A percentile compares a stretch with the other conserved stretches of the same genome.
phyloP scores from a whole-genome alignment of 345 rosid genomes.

The Eucalyptus erythrocorys region DNA sequence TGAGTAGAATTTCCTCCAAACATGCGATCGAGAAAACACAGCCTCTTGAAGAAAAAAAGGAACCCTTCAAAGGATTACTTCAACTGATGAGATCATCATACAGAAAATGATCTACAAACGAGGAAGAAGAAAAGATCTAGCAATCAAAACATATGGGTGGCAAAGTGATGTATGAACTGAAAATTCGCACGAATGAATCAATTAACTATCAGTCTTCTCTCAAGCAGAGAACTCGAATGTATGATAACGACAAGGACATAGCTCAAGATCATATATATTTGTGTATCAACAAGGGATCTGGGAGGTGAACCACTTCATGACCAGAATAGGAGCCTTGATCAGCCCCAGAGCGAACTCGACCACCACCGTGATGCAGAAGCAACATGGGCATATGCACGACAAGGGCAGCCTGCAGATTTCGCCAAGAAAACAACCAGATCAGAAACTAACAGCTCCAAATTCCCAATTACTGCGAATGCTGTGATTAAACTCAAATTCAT shows the following conservation, averaged over 20 bases:
- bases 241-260: accelerated
- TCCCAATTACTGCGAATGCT: neutral
- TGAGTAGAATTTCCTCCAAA: neutral
- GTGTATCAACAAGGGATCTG: conserved; percentile 48
- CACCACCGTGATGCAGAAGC: conserved; percentile 48
- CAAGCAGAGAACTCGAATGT: neutral
- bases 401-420: conserved; percentile 28
- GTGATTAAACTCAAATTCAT: neutral
- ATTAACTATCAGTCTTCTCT: neutral
- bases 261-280: neutral
- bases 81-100: neutral
- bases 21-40: neutral
- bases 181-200: neutral
- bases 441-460: neutral
- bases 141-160: neutral
- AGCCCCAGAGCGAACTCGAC: conserved; percentile 47
- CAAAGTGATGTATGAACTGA: neutral
- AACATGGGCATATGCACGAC: conserved; percentile 53
- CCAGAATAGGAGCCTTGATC: conserved; percentile 47
- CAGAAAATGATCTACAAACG: neutral
- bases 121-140: neutral
- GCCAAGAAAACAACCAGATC: neutral
- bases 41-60: neutral
- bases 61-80: neutral
- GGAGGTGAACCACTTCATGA: conserved; percentile 61